Evolutionary conservation across 805 yeast genomes (phyloP).

Genomic region (Vanderwaltozyma verrucispora): DNA sequence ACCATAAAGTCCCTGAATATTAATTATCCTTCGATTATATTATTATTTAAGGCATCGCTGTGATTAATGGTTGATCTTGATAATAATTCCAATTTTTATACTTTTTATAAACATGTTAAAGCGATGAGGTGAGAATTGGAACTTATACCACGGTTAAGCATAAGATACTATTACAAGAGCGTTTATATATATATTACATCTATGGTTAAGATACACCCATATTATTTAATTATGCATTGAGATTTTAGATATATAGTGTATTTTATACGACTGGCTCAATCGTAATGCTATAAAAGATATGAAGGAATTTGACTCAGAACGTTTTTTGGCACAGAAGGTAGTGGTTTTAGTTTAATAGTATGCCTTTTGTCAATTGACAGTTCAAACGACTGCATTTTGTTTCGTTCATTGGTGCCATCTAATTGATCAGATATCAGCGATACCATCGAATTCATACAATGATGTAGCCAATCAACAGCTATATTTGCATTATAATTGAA

Average conservation of each 20-base stretch:
- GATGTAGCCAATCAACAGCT: slow-evolving; percentile 22
- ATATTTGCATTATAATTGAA: slow-evolving; percentile 19
- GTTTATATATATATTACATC: no score
- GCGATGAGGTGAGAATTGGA: no score
- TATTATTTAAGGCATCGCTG: not conserved
- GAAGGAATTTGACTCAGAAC: slow-evolving; percentile 3
- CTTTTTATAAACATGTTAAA: not conserved
- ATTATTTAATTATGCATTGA: no score
- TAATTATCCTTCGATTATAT: no score
- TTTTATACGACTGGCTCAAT: no score
- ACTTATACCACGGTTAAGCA: no score
- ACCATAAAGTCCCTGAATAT: no score
- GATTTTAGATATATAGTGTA: no score
- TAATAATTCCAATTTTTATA: not conserved
- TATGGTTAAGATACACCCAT: no score
- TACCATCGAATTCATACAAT: slow-evolving; percentile 13
- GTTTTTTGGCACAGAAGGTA: slow-evolving; percentile 6
- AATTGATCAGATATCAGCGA: slow-evolving; percentile 6
- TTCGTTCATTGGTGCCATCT: not conserved
- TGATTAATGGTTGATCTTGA: not conserved
- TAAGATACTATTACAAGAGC: no score
- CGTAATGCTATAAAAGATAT: no score
- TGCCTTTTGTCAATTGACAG: slow-evolving; percentile 2
- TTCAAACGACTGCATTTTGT: slow-evolving; percentile 11
- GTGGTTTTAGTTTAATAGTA: not conserved